Percentiles rank a stretch among this genome's conserved stretches.
These are phyloP conservation scores for Phytophthora litchii DNA, from an alignment of 352 stramenopile genomes.

Conservation along the genomic window DNA sequence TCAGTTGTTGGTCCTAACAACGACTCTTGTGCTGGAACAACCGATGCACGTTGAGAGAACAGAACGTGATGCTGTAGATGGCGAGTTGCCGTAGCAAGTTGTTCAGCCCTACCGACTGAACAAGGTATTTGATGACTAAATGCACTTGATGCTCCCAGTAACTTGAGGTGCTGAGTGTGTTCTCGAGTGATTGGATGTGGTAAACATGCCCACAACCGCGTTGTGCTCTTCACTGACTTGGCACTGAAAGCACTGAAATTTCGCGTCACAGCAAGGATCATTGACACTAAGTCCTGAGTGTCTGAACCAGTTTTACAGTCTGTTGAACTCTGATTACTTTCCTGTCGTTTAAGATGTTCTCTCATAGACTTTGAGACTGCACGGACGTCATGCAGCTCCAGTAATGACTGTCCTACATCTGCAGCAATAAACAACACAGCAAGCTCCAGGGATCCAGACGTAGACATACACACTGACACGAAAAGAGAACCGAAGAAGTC, in stretches of 20 bases:
- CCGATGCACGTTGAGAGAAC: neutral
- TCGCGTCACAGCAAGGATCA: neutral
- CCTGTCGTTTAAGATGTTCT: neutral
- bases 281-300: neutral
- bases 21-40: neutral
- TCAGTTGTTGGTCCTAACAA: neutral
- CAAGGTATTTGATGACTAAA: neutral
- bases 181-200: neutral
- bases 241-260: neutral
- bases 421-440: constrained; percentile 9
- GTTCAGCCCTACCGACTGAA: too few species aligned
- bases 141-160: neutral
- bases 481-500: constrained; percentile 27
- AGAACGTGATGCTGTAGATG: neutral
- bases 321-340: neutral
- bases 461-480: constrained; percentile 24
- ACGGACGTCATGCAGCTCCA: constrained; percentile 15
- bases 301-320: neutral
- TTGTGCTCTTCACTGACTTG: neutral
- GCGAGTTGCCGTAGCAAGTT: neutral
- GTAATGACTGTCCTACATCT: constrained; percentile 3
- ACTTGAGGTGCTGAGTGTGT: neutral
- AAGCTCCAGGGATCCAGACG: constrained; percentile 3
- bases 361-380: constrained; percentile 6
- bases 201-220: constrained; percentile 7